phyloP scores from a whole-genome alignment of 768 basidiomycete species.

The Phylloporus arenicola region DNA sequence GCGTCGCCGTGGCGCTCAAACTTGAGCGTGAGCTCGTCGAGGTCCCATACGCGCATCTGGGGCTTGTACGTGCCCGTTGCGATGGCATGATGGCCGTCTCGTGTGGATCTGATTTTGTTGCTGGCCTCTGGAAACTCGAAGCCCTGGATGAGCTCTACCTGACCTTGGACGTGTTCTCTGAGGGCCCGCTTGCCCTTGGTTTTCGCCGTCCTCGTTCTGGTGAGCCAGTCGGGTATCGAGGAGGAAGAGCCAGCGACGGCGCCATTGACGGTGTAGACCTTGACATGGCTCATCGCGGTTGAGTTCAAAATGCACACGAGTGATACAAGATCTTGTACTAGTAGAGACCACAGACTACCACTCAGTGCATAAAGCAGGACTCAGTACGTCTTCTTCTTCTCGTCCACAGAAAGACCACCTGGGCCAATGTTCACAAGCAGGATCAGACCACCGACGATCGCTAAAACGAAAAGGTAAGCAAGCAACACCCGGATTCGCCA shows the following conservation, averaged over 20 bases:
- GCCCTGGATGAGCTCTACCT: slow-evolving; percentile 88
- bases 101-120: slow-evolving; percentile 83
- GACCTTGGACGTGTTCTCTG: slow-evolving; percentile 74
- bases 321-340: slow-evolving; percentile 17
- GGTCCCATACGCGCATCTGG: slow-evolving; percentile 92
- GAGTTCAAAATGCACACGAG: neutral
- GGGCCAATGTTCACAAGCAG: slow-evolving; percentile 98
- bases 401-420: slow-evolving; percentile 95
- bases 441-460: slow-evolving; percentile 96
- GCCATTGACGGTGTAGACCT: slow-evolving; percentile 96
- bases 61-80: slow-evolving; percentile 98
- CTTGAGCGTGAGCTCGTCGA: slow-evolving; percentile 87
- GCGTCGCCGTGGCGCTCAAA: slow-evolving; percentile 95
- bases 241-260: slow-evolving; percentile 82
- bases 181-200: slow-evolving; percentile 54
- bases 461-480: slow-evolving; percentile 27
- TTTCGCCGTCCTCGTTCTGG: slow-evolving; percentile 55
- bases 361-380: neutral
- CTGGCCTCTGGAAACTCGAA: slow-evolving; percentile 98
- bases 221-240: slow-evolving; percentile 93
- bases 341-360: slow-evolving; percentile 6
- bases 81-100: slow-evolving; percentile 87
- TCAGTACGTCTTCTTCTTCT: slow-evolving; percentile 95
- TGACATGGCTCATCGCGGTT: slow-evolving; percentile 42
- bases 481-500: neutral